Evolutionary conservation across 176 grass and related monocot genomes (phyloP), one percentile per base, ranked within the genome.

Genomic region (Typha latifolia): DNA sequence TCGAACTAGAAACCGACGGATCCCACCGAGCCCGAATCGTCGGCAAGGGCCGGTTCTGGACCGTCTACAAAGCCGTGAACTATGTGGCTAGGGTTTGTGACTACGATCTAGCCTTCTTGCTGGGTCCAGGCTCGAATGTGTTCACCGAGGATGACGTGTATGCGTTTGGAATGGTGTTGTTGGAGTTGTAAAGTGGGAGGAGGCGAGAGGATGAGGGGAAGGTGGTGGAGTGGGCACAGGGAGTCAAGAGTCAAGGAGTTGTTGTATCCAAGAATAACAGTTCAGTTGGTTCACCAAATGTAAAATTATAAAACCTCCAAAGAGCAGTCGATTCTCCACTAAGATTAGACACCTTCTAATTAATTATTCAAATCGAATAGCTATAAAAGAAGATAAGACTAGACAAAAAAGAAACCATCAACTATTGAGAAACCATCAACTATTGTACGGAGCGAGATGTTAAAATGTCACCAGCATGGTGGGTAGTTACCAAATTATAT

Each of bases 121-220:
- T 74, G 32, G 81, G 15, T 12, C 20, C 59, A 2, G 43, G 16
- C 14, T 3, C 37, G 47, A 2, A 14, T 12, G 61, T 63, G 14
- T 73, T 71, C 65, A 65, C 37, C 9, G 91, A 95, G 78, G 82
- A 75, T 62, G 91, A 95, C 64, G 81, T 84, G 57, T 90, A 95
- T n/a, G 82, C 71, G 68, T 90, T 95, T 56, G 91, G 91, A 61
- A 86, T 83, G 68, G 49, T 90, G 63, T 59, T 90, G 15, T 64
- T 95, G 62, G 86, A 95, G 72, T 43, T 90, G 1, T 62, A 90
- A 48, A 90, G 78, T 0, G 81, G 86, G 49, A 83, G 73, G 27
- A 81, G 61, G 49, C 74, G 86, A 69, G 52, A 56, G 16, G 74
- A 84, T 4, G 66, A 63, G 20, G 83, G 78, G 43, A 37, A 47